phyloP scores from a whole-genome alignment of 2,329 filamentous ascomycete genomes.

The Arthrobotrys sphaeroides region DNA sequence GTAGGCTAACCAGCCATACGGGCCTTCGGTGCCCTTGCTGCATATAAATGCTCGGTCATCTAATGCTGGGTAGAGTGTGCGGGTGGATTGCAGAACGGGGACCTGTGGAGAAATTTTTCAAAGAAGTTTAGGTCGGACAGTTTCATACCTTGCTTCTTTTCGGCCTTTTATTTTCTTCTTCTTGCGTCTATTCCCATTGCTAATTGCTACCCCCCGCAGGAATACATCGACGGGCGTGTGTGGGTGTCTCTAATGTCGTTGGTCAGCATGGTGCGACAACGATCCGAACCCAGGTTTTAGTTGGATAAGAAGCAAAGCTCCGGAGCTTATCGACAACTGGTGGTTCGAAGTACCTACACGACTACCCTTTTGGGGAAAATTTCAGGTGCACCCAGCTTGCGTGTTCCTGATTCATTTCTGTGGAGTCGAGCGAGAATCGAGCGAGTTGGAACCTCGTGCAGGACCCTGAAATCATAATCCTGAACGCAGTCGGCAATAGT shows the following conservation, averaged over 20 bases:
- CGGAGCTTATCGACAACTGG: constrained; percentile 32
- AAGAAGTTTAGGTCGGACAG: constrained; percentile 46
- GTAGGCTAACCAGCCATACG: constrained; percentile 27
- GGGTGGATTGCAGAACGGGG: constrained; percentile 26
- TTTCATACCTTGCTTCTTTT: constrained; percentile 52
- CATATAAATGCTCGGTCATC: constrained; percentile 36
- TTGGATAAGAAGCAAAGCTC: constrained; percentile 35
- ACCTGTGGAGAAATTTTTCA: constrained; percentile 48
- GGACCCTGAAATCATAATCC: constrained; percentile 48
- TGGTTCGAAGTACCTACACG: constrained; percentile 14
- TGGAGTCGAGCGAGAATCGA: constrained; percentile 42
- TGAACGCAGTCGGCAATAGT: constrained; percentile 33
- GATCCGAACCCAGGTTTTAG: constrained; percentile 46
- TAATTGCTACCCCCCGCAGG: constrained; percentile 33
- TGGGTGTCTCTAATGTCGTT: constrained; percentile 40
- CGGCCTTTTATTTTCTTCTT: constrained; percentile 34
- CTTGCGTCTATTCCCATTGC: constrained; percentile 35
- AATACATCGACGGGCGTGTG: constrained; percentile 35
- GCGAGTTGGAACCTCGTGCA: constrained; percentile 20
- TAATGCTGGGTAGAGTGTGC: constrained; percentile 21
- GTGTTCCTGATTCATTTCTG: constrained; percentile 51
- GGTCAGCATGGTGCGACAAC: constrained; percentile 44
- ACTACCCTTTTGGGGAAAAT: constrained; percentile 38
- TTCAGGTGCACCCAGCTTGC: constrained; percentile 50
- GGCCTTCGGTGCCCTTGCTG: constrained; percentile 35